Evolutionary conservation across 768 basidiomycete species (phyloP).

Genomic region (Termitomyces sp.): DNA sequence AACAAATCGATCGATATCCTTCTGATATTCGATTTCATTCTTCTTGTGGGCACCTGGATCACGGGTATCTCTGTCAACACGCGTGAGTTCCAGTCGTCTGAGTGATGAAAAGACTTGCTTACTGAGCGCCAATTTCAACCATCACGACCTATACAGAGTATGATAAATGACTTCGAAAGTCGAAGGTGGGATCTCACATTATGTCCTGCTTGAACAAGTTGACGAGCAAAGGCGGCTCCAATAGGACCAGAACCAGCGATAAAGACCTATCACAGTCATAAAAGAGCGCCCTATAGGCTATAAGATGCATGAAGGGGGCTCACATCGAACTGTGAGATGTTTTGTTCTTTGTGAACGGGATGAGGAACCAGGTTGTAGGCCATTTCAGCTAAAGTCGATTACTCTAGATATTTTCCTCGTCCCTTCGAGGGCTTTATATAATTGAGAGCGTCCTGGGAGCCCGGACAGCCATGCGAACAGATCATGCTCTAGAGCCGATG

Average conservation of each 20-base stretch:
- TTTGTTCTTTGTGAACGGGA: background rate
- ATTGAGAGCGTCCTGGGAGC: too few relatives aligned
- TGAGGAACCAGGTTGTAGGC: background rate
- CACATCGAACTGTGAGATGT: background rate
- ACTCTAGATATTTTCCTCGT: background rate
- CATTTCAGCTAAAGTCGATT: background rate
- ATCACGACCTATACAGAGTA: background rate
- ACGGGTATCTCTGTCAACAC: constrained; percentile 2
- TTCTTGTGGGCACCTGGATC: constrained; percentile 23
- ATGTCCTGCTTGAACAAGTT: background rate
- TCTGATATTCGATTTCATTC: constrained; percentile 29
- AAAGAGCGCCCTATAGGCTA: background rate
- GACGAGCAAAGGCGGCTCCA: background rate
- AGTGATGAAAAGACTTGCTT: background rate
- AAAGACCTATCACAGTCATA: background rate
- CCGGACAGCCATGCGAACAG: too few relatives aligned
- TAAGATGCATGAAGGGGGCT: background rate
- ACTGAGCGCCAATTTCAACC: background rate
- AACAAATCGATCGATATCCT: constrained; percentile 30
- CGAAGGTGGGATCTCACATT: background rate
- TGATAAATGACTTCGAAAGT: background rate
- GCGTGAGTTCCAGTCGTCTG: background rate
- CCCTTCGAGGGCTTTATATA: too few relatives aligned
- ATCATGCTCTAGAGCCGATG: too few relatives aligned
- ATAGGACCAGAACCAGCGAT: background rate